Conservation (phyloP, 2,329 filamentous ascomycete genomes). For the Botrytis squamosa region DNA sequence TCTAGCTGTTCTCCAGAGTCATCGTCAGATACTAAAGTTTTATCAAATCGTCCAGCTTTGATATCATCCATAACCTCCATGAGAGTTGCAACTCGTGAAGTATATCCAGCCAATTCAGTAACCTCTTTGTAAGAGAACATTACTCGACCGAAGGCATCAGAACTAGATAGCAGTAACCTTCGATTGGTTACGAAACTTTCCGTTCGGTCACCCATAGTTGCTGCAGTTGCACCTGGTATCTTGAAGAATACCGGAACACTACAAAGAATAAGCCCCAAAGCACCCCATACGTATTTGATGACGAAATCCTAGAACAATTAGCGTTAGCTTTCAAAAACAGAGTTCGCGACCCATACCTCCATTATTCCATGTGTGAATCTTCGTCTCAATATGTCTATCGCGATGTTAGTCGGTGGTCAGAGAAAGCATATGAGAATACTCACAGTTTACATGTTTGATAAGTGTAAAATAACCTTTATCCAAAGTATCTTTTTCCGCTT, state of each 20-base stretch:
- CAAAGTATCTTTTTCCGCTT: constrained; percentile 91
- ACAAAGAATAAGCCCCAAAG: constrained; percentile 85
- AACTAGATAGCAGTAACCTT: constrained; percentile 86
- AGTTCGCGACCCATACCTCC: constrained; percentile 52
- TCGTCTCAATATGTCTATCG: constrained; percentile 69
- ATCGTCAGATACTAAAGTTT: constrained; percentile 90
- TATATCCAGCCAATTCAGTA: constrained; percentile 93
- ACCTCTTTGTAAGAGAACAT: constrained; percentile 99
- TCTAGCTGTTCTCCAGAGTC: constrained; percentile 78
- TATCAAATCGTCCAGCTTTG: constrained; percentile 85
- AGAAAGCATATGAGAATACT: neutral
- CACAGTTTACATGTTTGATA: constrained; percentile 91
- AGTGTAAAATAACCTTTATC: constrained; percentile 99
- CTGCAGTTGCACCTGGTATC: constrained; percentile 63
- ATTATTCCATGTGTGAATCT: constrained; percentile 98
- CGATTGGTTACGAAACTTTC: constrained; percentile 91
- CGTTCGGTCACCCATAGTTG: constrained; percentile 66
- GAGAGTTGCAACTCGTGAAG: constrained; percentile 83
- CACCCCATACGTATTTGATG: constrained; percentile 99
- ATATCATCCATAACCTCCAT: constrained; percentile 95
- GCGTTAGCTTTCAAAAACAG: neutral
- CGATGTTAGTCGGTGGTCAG: constrained; percentile 37
- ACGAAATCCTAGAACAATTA: constrained; percentile 68
- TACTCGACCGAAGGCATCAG: constrained; percentile 89
- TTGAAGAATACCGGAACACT: constrained; percentile 96